Base-by-base conservation (phyloP, 2,329 filamentous ascomycete species). In the Lasiodiplodia sp. region DNA sequence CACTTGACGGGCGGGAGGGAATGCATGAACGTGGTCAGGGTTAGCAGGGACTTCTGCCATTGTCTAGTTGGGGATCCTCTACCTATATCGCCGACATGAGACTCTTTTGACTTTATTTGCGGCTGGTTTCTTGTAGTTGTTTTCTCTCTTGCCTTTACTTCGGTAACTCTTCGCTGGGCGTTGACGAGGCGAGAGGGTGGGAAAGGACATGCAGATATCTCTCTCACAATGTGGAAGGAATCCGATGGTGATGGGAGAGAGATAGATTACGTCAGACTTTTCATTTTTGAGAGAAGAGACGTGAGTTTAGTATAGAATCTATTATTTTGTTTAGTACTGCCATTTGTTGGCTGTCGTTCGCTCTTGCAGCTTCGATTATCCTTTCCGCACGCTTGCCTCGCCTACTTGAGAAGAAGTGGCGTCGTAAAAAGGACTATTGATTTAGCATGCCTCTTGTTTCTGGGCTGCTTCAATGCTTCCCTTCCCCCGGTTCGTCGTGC, bases 91-190 rank as follows among this genome's bases (percentile, higher is more conserved):
- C 28, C 31, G 6, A 11, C 28, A 3, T n/a, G 2, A 12, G 34
- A n/a, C 18, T 21, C 58, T 53, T 64, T 38, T 52, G 21, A n/a
- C 31, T 31, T 60, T 28, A 31, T 47, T 28, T 28, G n/a, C 44
- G 57, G 57, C 16, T 23, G 21, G 12, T 28, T 44, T 8, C 14
- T 31, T n/a, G 10, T 37, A 34, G 7, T 49, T 51, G 23, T 52
- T 25, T 52, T 25, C 40, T 49, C 8, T 40, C 40, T 34, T 34
- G 18, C 58, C 58, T 23, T 44, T 23, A 37, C 34, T 52, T 38
- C 31, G 31, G 28, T 10, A 21, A 47, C 40, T 49, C 40, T 62
- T 62, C 57, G 57, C 57, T 62, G 57, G 44, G 44, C 60, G 60
- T 64, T 64, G 44, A 52, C 10, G 31, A 58, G 34, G 34, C 18